Evolutionary conservation across 1,284 basidiomycete genomes (phyloP).

Genomic region (Fomes fomentarius): DNA sequence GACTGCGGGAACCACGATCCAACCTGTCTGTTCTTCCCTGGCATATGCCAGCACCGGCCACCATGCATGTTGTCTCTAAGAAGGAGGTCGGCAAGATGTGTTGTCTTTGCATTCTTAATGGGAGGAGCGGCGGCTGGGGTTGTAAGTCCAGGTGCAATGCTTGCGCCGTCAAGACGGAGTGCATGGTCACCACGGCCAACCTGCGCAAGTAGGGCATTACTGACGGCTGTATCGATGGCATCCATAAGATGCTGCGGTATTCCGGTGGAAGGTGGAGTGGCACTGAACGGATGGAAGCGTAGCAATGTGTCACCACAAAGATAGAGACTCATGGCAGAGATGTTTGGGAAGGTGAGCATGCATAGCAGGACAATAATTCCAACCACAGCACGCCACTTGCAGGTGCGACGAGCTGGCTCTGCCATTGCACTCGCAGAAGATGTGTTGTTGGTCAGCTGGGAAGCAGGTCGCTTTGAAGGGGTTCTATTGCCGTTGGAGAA

Average conservation of each 20-base stretch:
- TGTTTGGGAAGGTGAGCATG: no score
- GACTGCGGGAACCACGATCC: background rate
- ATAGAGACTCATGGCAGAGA: no score
- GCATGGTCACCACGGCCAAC: background rate
- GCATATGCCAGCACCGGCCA: constrained; percentile 8
- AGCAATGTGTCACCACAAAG: no score
- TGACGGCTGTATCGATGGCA: background rate
- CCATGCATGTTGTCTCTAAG: constrained; percentile 3
- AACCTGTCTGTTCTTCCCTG: constrained; percentile 2
- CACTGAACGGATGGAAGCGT: no score
- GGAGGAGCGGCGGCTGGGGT: background rate
- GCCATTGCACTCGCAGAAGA: no score
- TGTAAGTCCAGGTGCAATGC: background rate
- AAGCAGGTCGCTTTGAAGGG: no score
- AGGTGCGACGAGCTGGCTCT: no score
- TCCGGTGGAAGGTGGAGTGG: no score
- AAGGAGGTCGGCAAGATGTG: background rate
- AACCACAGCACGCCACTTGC: no score
- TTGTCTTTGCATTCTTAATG: background rate
- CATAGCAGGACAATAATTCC: no score
- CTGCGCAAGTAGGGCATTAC: background rate
- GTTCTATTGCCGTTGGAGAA: no score
- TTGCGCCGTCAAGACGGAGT: background rate
- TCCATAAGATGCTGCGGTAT: background rate
- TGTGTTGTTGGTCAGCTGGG: no score